Conservation (phyloP, 78 protist species). For the Pigoraptor vietnamica region DNA sequence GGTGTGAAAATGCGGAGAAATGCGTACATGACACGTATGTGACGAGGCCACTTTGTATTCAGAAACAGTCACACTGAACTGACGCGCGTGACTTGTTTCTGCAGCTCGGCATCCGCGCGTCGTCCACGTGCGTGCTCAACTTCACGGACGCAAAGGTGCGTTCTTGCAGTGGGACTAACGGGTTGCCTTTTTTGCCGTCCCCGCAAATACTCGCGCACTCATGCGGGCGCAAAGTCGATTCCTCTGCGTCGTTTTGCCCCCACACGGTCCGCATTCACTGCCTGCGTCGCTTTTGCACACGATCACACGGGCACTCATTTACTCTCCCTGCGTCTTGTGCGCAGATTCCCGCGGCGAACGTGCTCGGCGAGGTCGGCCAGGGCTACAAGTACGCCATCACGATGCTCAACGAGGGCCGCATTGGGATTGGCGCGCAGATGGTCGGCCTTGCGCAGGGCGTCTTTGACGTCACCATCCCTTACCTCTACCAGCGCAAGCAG, state of each 20-base stretch:
- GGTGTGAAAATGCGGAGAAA: background rate
- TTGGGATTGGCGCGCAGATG: slow-evolving; percentile 94
- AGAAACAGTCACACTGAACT: too few relatives aligned
- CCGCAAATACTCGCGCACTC: too few relatives aligned
- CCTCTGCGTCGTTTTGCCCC: too few relatives aligned
- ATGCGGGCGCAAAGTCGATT: too few relatives aligned
- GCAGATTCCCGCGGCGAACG: background rate
- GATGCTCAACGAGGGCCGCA: slow-evolving; percentile 84
- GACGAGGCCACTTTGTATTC: background rate
- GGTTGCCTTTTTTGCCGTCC: too few relatives aligned
- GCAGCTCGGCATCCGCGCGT: slow-evolving; percentile 82
- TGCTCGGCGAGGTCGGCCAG: slow-evolving; percentile 70
- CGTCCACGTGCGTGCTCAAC: slow-evolving; percentile 78
- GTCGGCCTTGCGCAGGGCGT: slow-evolving; percentile 87
- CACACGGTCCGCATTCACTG: too few relatives aligned
- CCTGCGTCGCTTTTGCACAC: too few relatives aligned
- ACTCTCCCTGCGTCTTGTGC: background rate
- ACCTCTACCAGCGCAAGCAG: slow-evolving; percentile 65
- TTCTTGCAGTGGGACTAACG: too few relatives aligned
- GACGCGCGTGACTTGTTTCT: background rate
- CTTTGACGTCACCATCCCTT: slow-evolving; percentile 70
- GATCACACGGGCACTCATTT: too few relatives aligned
- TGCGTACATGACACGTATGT: background rate
- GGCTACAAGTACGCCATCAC: slow-evolving; percentile 88
- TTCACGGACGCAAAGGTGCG: slow-evolving; percentile 52